Conservation (phyloP, 2,329 filamentous ascomycete genomes). For the Exophiala sp. region DNA sequence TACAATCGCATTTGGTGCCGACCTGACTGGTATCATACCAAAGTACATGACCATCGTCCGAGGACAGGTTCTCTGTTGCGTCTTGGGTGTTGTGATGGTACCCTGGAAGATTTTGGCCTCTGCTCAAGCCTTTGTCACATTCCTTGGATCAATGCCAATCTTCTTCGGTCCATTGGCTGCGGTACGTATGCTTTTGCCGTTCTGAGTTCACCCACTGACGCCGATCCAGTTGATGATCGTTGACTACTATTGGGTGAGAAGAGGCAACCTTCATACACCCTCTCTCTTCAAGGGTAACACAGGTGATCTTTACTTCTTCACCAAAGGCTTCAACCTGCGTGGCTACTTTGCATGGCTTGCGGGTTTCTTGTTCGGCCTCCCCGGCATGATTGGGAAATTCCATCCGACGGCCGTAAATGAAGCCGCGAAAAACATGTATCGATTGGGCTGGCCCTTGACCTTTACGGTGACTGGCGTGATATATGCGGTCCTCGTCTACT, state of each 20-base stretch:
- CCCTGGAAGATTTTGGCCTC: slow-evolving; percentile 43
- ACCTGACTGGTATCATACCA: slow-evolving; percentile 42
- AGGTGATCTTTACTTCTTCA: slow-evolving; percentile 1
- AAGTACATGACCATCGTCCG: slow-evolving; percentile 43
- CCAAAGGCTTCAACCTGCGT: slow-evolving; percentile 6
- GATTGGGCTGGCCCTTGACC: slow-evolving; percentile 1
- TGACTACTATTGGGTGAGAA: slow-evolving; percentile 38
- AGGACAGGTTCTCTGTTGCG: slow-evolving; percentile 41
- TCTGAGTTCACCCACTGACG: not conserved
- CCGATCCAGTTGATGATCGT: slow-evolving; percentile 33
- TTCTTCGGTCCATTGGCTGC: slow-evolving; percentile 38
- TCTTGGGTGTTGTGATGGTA: slow-evolving; percentile 37
- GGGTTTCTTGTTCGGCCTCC: slow-evolving; percentile 1
- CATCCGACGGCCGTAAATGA: slow-evolving; percentile 2
- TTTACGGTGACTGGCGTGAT: not conserved
- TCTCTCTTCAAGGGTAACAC: slow-evolving; percentile 32
- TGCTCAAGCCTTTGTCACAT: slow-evolving; percentile 35
- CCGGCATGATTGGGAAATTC: not conserved
- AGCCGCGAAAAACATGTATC: slow-evolving; percentile 1
- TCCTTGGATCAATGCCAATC: slow-evolving; percentile 41
- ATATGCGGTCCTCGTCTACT: not conserved
- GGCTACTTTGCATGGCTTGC: not conserved
- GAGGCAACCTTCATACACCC: slow-evolving; percentile 41
- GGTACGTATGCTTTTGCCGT: not conserved
- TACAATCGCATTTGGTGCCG: slow-evolving; percentile 18